phyloP scores from a whole-genome alignment of 1,284 basidiomycete genomes.

The Cystobasidium pallidum region DNA sequence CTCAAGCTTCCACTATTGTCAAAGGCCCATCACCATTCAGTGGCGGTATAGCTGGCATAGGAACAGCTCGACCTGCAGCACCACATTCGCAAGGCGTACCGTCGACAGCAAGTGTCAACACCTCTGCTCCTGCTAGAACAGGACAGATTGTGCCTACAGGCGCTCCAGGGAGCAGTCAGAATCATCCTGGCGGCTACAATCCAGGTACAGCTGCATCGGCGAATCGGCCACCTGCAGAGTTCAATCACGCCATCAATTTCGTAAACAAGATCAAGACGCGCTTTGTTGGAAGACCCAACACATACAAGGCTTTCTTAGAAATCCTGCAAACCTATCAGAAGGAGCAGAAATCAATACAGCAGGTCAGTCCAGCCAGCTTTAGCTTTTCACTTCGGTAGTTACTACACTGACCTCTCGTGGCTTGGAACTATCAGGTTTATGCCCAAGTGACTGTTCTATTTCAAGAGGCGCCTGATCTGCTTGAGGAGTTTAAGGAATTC shows the following conservation, averaged over 20 bases:
- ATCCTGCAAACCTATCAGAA: constrained; percentile 97
- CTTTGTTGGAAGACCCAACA: constrained; percentile 82
- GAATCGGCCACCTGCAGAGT: constrained; percentile 66
- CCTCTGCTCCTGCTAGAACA: constrained; percentile 12
- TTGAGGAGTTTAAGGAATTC: constrained; percentile 96
- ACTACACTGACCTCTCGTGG: not conserved
- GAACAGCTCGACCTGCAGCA: not conserved
- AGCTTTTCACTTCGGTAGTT: not conserved
- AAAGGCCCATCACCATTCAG: constrained; percentile 24
- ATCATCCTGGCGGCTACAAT: constrained; percentile 17
- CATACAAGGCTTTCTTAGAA: constrained; percentile 97
- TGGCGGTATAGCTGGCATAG: constrained; percentile 35
- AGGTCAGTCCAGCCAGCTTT: constrained; percentile 67
- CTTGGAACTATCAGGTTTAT: constrained; percentile 74
- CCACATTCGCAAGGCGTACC: constrained; percentile 7
- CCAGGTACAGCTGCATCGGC: constrained; percentile 16
- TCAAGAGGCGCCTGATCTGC: constrained; percentile 85
- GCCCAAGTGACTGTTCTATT: constrained; percentile 91
- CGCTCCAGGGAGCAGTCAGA: not conserved
- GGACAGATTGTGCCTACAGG: not conserved
- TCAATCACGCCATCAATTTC: constrained; percentile 97
- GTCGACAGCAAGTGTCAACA: not conserved
- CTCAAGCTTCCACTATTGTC: constrained; percentile 2
- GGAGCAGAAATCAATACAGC: constrained; percentile 82
- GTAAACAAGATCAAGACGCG: constrained; percentile 98